Base-by-base conservation (phyloP, 768 basidiomycete species). In the Cubamyces sp. region DNA sequence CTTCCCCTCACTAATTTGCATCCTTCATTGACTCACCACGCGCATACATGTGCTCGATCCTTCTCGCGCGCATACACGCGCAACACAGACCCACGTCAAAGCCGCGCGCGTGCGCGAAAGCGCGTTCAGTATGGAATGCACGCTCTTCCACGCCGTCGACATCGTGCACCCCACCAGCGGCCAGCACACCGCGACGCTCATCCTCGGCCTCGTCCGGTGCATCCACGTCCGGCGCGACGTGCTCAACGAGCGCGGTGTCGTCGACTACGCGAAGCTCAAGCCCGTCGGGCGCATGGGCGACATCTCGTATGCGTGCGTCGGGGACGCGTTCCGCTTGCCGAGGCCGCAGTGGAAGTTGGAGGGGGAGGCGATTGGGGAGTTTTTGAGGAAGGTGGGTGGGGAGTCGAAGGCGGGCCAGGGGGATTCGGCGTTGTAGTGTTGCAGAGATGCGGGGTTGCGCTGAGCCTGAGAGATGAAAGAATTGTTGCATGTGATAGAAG, bases 41-140 rank as follows among this genome's bases (percentile, higher is more conserved):
- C 16, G 25, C n/a, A 26, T 42, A 16, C 54, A 55, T 43, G 8
- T 28, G 34, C 45, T 8, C 26, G 45, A 16, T 14, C n/a, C n/a
- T 39, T 21, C 23, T n/a, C 5, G 15, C 25, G 8, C 48, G 42
- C 28, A 62, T 34, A 11, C 7, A 6, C 11, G 18, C 14, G 19
- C 26, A 19, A 1, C 16, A 42, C 60, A 80, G 80, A 68, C 72
- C 18, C 68, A 73, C 40, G 77, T 81, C 23, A 76, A 77, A 68
- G 72, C 79, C 0, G 61, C 79, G 4, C 70, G 79, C 8, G 79
- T 81, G 49, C 74, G 74, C 58, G 79, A 81, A 47, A 81, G 80
- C 64, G 80, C 79, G 3, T 80, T 81, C 68, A 78, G 76, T 65
- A 77, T 81, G 78, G 80, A 81, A 64, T 81, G 79, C 66, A 78